phyloP scores from a whole-genome alignment of 371 early-diverging fungal species.

The Parasitella parasitica region DNA sequence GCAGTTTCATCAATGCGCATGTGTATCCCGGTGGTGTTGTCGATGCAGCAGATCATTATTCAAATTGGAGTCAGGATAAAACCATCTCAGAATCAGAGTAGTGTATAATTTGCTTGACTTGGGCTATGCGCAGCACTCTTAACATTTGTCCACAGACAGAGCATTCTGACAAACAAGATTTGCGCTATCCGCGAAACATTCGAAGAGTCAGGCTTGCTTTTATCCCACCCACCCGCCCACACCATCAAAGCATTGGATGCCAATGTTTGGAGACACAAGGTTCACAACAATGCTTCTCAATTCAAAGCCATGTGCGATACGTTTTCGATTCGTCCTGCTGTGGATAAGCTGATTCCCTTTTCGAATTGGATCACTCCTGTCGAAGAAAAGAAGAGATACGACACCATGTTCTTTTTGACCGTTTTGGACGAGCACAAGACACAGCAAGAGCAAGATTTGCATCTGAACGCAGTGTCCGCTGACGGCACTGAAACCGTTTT shows the following conservation, averaged over 20 bases:
- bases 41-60: conserved; percentile 54
- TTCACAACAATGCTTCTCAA: conserved; percentile 51
- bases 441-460: conserved; percentile 12
- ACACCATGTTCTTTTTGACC: conserved; percentile 75
- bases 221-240: conserved; percentile 48
- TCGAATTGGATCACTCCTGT: conserved; percentile 83
- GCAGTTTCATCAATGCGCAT: conserved; percentile 58
- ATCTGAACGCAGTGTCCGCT: conserved; percentile 29
- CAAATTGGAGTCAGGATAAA: conserved; percentile 27
- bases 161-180: conserved; percentile 39
- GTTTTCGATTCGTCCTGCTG: conserved; percentile 45
- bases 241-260: conserved; percentile 27
- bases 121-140: no score
- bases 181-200: conserved; percentile 84
- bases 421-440: conserved; percentile 34
- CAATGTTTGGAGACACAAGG: conserved; percentile 51
- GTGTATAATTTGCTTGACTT: no score
- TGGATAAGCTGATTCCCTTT: conserved; percentile 53
- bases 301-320: conserved; percentile 57
- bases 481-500: conserved; percentile 67
- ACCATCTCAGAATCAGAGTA: not conserved
- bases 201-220: conserved; percentile 77
- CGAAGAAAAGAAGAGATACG: conserved; percentile 65
- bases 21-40: conserved; percentile 67
- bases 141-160: not conserved